A percentile compares a stretch with the other conserved stretches of the same genome.
Conservation (phyloP, 2,329 filamentous ascomycete species). For the Exophiala viscosa region DNA sequence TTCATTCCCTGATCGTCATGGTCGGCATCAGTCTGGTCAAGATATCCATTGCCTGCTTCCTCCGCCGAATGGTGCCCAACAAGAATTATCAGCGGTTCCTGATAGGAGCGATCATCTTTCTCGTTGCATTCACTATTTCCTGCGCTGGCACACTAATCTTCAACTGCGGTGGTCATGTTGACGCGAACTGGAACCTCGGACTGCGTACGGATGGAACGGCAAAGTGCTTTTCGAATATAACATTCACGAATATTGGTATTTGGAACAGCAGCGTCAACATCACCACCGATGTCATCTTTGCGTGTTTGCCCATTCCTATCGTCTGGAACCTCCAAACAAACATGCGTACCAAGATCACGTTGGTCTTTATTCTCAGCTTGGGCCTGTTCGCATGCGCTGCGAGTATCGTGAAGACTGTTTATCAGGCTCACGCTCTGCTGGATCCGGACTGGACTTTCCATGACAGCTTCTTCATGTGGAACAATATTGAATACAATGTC, state of each 20-base stretch:
- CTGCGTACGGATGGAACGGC: constrained; percentile 34
- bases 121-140: constrained; percentile 41
- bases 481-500: constrained; percentile 41
- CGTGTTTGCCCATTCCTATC: constrained; percentile 42
- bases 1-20: constrained; percentile 48
- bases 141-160: constrained; percentile 48
- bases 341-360: constrained; percentile 37
- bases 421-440: constrained; percentile 11
- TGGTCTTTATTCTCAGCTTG: constrained; percentile 42
- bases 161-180: constrained; percentile 43
- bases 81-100: constrained; percentile 42
- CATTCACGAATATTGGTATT: constrained; percentile 45
- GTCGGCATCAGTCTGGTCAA: constrained; percentile 46
- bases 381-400: constrained; percentile 44
- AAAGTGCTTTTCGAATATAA: constrained; percentile 41
- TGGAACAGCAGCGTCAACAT: constrained; percentile 48
- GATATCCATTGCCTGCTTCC: constrained; percentile 46
- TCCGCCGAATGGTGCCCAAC: constrained; percentile 42
- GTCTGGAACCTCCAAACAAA: constrained; percentile 44
- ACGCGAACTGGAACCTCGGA: constrained; percentile 42
- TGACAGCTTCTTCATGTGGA: constrained; percentile 21
- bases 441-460: constrained; percentile 21
- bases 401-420: constrained; percentile 40
- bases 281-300: constrained; percentile 44
- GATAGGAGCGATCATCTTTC: constrained; percentile 42